Evolutionary conservation across 2,329 filamentous ascomycete genomes (phyloP).

Genomic region (Claviceps spartinae): DNA sequence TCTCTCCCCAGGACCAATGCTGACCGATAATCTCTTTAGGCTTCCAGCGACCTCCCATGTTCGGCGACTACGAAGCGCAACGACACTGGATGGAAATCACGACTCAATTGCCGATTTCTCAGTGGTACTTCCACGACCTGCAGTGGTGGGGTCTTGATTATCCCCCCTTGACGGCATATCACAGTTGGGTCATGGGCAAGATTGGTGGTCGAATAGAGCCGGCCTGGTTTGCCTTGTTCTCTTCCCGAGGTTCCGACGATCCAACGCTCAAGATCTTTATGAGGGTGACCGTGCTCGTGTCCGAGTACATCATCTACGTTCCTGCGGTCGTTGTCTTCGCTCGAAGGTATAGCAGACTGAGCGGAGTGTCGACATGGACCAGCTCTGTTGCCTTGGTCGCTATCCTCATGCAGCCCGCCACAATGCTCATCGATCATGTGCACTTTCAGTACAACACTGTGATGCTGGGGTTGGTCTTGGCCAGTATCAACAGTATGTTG

Average conservation of each 20-base stretch:
- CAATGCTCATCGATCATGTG: conserved; percentile 85
- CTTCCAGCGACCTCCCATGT: conserved; percentile 71
- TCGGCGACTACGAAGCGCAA: conserved; percentile 95
- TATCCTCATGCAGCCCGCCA: conserved; percentile 81
- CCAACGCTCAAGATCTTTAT: conserved; percentile 82
- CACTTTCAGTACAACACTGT: conserved; percentile 98
- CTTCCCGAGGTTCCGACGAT: conserved; percentile 71
- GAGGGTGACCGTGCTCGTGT: conserved; percentile 80
- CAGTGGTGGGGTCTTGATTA: conserved; percentile 98
- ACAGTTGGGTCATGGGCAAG: conserved; percentile 88
- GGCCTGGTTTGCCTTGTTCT: conserved; percentile 74
- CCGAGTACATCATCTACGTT: conserved; percentile 81
- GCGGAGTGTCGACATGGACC: conserved; percentile 69
- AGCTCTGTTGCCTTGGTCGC: conserved; percentile 75
- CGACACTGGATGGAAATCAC: conserved; percentile 99
- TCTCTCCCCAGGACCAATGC: neutral
- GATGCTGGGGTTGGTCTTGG: conserved; percentile 85
- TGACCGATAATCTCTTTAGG: conserved; percentile 33
- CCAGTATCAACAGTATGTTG: conserved; percentile 77
- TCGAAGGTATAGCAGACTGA: conserved; percentile 62
- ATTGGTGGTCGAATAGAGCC: conserved; percentile 69
- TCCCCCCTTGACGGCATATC: conserved; percentile 92
- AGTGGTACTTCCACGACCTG: conserved; percentile 97
- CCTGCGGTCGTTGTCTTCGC: conserved; percentile 79
- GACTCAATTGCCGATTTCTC: conserved; percentile 71